Percentiles rank a stretch among this genome's conserved stretches.
Conservation (phyloP, 208 protist species). For the Trypanosoma grayi region DNA sequence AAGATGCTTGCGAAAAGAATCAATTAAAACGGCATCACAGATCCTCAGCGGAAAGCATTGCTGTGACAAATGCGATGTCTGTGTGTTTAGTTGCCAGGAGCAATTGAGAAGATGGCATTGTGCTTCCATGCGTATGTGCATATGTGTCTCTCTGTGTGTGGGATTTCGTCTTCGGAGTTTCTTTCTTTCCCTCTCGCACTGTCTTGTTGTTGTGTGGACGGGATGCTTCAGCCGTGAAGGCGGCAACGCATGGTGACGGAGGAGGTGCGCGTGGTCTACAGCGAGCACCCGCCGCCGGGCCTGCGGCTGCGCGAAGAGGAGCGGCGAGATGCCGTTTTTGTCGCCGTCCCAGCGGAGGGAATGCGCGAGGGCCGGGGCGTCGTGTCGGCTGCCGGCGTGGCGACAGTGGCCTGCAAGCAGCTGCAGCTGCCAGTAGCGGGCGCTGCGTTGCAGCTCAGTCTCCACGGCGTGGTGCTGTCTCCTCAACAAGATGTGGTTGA, state of each 20-base stretch:
- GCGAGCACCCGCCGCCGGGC: neutral
- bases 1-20: no score
- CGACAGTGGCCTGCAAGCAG: neutral
- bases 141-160: neutral
- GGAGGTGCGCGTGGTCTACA: constrained; percentile 7
- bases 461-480: constrained; percentile 6
- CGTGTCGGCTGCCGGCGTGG: neutral
- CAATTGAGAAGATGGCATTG: no score
- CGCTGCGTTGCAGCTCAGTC: constrained; percentile 13
- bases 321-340: neutral
- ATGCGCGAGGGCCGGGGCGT: neutral
- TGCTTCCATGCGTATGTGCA: no score
- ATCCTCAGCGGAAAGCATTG: no score
- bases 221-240: neutral
- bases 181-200: neutral
- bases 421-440: neutral
- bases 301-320: neutral
- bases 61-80: no score
- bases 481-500: constrained; percentile 6
- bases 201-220: no score
- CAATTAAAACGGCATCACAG: no score
- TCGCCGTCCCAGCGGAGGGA: neutral
- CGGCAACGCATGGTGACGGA: neutral
- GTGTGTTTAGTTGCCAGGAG: no score
- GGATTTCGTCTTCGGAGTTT: neutral